Conservation (phyloP, 2,329 filamentous ascomycete species). For the Daldinia sp. region DNA sequence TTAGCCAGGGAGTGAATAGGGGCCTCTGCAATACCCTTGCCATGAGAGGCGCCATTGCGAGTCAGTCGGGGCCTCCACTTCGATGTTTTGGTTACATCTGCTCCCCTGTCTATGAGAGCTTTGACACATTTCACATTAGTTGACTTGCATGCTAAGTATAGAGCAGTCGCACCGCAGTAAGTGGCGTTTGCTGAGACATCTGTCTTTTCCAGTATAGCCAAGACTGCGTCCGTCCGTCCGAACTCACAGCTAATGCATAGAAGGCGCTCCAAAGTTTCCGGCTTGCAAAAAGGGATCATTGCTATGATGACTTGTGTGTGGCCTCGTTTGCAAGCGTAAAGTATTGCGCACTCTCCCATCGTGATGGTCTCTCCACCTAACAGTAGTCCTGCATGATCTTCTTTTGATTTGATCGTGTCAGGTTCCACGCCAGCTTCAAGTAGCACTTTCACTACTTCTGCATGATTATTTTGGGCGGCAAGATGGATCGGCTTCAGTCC, state of each 20-base stretch:
- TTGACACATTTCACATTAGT: neutral
- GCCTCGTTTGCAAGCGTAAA: neutral
- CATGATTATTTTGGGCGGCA: neutral
- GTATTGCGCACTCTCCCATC: constrained; percentile 3
- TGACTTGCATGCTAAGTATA: neutral
- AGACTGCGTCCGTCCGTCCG: neutral
- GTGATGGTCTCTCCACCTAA: neutral
- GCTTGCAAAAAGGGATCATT: constrained; percentile 9
- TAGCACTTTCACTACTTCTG: neutral
- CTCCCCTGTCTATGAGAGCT: neutral
- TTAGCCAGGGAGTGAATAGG: neutral
- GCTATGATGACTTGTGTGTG: neutral
- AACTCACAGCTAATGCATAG: neutral
- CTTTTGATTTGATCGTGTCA: neutral
- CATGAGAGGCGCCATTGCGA: neutral
- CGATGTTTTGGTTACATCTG: neutral
- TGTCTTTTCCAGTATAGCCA: neutral
- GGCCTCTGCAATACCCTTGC: neutral
- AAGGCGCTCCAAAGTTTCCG: neutral
- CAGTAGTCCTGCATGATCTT: neutral
- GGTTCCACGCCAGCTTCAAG: constrained; percentile 4
- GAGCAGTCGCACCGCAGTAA: neutral
- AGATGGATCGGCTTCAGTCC: neutral
- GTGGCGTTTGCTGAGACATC: constrained; percentile 2
- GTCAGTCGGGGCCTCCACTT: neutral